phyloP scores from a whole-genome alignment of 169 alveolate species.

The Cryptosporidium bovis region DNA sequence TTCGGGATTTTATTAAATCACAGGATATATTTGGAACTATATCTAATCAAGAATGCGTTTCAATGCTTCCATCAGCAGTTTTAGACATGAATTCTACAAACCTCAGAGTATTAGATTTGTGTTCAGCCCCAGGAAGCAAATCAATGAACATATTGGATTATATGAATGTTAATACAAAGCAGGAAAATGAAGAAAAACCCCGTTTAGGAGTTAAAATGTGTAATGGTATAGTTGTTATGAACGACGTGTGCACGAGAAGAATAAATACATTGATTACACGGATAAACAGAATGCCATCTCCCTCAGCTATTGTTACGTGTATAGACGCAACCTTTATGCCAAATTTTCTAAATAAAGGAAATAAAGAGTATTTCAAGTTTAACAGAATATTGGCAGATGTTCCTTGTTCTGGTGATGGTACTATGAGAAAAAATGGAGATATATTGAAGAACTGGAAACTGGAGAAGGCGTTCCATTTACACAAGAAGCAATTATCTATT shows the following conservation, averaged over 20 bases:
- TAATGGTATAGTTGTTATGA: slow-evolving; percentile 76
- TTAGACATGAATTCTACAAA: slow-evolving; percentile 86
- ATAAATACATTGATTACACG: slow-evolving; percentile 37
- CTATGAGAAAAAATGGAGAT: slow-evolving; percentile 93
- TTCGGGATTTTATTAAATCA: slow-evolving; percentile 82
- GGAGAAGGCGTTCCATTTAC: slow-evolving; percentile 91
- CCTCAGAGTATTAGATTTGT: slow-evolving; percentile 92
- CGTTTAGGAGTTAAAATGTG: slow-evolving; percentile 11
- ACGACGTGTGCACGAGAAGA: slow-evolving; percentile 75
- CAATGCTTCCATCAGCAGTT: slow-evolving; percentile 96
- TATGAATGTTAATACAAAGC: slow-evolving; percentile 13
- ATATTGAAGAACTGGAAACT: slow-evolving; percentile 94
- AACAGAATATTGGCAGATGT: slow-evolving; percentile 94
- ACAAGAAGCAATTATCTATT: slow-evolving; percentile 89
- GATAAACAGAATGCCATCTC: slow-evolving; percentile 39
- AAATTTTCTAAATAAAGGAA: slow-evolving; percentile 79
- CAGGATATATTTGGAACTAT: slow-evolving; percentile 92
- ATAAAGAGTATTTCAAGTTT: slow-evolving; percentile 79
- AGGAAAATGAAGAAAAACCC: too few species aligned
- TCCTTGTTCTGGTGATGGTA: slow-evolving; percentile 98
- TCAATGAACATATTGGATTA: slow-evolving; percentile 84
- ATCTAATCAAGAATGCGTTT: slow-evolving; percentile 94
- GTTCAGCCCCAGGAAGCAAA: slow-evolving; percentile 98
- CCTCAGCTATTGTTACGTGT: slow-evolving; percentile 24
- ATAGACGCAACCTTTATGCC: slow-evolving; percentile 54